Evolutionary conservation across 768 basidiomycete genomes (phyloP).

Genomic region (Trametes villosa): DNA sequence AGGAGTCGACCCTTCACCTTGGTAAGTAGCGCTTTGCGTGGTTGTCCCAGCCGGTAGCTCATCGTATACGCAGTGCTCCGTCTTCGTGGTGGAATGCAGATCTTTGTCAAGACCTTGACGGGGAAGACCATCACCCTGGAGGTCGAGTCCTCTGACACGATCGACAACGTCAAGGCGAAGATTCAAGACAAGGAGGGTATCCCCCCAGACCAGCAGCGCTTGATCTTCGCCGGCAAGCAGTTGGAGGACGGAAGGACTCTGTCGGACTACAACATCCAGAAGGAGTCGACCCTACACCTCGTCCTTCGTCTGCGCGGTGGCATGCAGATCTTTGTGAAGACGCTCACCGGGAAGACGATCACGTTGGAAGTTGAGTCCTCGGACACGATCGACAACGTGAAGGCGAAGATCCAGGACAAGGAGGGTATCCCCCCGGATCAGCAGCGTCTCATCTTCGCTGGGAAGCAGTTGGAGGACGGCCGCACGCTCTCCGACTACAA

Average conservation of each 20-base stretch:
- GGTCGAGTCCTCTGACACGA: constrained; percentile 92
- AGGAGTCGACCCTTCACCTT: constrained; percentile 82
- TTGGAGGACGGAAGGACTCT: constrained; percentile 93
- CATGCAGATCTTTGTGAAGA: constrained; percentile 57
- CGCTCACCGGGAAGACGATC: constrained; percentile 57
- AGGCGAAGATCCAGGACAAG: constrained; percentile 41
- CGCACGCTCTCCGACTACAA: constrained; percentile 42
- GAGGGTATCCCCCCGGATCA: constrained; percentile 40
- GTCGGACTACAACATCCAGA: constrained; percentile 80
- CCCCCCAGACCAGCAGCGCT: constrained; percentile 85
- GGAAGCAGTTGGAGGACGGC: constrained; percentile 40
- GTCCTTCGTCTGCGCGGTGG: constrained; percentile 40
- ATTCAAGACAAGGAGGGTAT: constrained; percentile 87
- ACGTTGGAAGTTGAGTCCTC: constrained; percentile 56
- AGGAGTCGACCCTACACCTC: constrained; percentile 78
- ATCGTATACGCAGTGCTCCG: constrained; percentile 62
- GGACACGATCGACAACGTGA: constrained; percentile 40
- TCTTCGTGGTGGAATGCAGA: constrained; percentile 90
- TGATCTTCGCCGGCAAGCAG: constrained; percentile 95
- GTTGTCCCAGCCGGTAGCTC: neutral
- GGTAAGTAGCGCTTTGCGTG: constrained; percentile 21
- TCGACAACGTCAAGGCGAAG: constrained; percentile 87
- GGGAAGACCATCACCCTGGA: constrained; percentile 94
- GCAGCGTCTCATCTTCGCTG: constrained; percentile 39
- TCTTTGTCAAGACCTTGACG: constrained; percentile 86